Evolutionary conservation across 345 rosid genomes (phyloP).

Genomic region (Dovyalis caffra): DNA sequence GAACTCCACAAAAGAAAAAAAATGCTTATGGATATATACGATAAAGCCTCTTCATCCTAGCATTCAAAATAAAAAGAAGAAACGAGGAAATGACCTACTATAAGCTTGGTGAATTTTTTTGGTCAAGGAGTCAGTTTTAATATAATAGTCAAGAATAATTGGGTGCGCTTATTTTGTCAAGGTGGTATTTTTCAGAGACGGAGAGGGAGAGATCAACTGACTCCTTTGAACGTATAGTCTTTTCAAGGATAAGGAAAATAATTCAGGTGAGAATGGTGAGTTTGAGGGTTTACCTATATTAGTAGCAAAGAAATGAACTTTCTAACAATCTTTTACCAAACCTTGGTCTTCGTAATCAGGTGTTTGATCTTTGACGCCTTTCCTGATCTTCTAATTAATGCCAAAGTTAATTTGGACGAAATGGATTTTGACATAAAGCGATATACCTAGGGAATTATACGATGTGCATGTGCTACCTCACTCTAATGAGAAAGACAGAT

Average conservation of each 20-base stretch:
- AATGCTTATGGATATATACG: background rate
- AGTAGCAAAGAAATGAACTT: slow-evolving; percentile 12
- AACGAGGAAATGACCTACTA: slow-evolving; percentile 9
- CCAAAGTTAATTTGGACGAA: slow-evolving; percentile 3
- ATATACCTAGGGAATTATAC: background rate
- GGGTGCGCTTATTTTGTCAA: slow-evolving; percentile 26
- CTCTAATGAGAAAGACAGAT: background rate
- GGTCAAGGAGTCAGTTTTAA: slow-evolving; percentile 7
- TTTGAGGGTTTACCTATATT: slow-evolving; percentile 17
- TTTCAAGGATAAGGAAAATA: background rate
- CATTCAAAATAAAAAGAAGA: background rate
- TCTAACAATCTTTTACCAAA: slow-evolving; percentile 23
- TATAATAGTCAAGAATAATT: slow-evolving; percentile 15
- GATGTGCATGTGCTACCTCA: background rate
- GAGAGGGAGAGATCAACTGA: background rate
- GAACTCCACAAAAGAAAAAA: background rate
- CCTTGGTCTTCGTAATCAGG: slow-evolving; percentile 13
- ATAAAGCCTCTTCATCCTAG: slow-evolving; percentile 4
- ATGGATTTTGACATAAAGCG: background rate
- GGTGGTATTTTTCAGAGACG: slow-evolving; percentile 4
- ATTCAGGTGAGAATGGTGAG: background rate
- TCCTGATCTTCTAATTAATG: background rate
- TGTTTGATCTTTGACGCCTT: slow-evolving; percentile 24
- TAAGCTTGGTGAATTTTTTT: slow-evolving; percentile 2
- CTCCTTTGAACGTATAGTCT: background rate